Conservation (phyloP, 2,329 filamentous ascomycete species). For the Apiospora rasikravindrae region DNA sequence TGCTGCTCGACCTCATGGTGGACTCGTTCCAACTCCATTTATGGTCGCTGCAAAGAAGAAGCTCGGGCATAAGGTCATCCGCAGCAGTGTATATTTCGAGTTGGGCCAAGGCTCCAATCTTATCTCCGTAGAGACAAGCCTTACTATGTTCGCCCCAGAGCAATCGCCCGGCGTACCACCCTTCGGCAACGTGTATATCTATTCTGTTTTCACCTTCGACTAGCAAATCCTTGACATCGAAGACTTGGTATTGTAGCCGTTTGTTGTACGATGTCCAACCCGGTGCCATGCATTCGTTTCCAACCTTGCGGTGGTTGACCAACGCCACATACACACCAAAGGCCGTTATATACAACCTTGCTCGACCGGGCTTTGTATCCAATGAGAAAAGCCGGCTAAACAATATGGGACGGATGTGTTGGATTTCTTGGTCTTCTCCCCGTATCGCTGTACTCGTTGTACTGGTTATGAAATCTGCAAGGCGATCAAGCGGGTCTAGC, state of each 20-base stretch:
- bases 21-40: constrained; percentile 49
- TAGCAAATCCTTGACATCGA: constrained; percentile 53
- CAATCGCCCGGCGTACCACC: constrained; percentile 55
- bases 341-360: constrained; percentile 49
- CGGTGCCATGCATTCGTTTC: constrained; percentile 49
- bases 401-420: not conserved
- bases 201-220: constrained; percentile 45
- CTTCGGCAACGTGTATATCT: constrained; percentile 54
- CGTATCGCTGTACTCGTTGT: not conserved
- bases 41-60: constrained; percentile 41
- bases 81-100: constrained; percentile 30
- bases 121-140: constrained; percentile 40
- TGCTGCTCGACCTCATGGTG: constrained; percentile 29
- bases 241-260: constrained; percentile 57
- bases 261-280: constrained; percentile 58
- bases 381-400: not conserved
- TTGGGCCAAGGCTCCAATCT: constrained; percentile 36
- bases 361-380: constrained; percentile 32
- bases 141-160: constrained; percentile 32
- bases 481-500: constrained; percentile 34
- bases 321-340: constrained; percentile 52
- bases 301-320: constrained; percentile 51
- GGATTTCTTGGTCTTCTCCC: not conserved
- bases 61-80: constrained; percentile 23
- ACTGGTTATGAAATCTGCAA: constrained; percentile 37